A percentile compares a stretch with the other conserved stretches of the same genome.
Conservation (phyloP, 768 basidiomycete species). For the Boletus reticuloceps region DNA sequence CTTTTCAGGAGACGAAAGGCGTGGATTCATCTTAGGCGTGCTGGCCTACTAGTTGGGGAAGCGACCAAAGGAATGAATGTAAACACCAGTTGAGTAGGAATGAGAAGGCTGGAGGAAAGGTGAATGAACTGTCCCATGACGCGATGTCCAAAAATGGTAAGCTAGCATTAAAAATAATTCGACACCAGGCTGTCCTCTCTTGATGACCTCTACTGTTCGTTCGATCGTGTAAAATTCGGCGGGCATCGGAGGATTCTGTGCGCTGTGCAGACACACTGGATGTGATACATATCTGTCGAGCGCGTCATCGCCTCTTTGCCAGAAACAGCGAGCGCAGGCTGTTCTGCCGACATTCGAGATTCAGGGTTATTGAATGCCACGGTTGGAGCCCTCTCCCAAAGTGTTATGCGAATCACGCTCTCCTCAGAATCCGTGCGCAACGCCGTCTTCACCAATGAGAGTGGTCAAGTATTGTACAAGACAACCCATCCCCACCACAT, state of each 20-base stretch:
- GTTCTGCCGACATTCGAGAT: constrained; percentile 13
- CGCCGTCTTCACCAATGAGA: constrained; percentile 20
- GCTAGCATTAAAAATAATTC: no score
- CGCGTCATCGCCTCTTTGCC: constrained; percentile 65
- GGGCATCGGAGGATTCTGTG: constrained; percentile 36
- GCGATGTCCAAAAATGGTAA: no score
- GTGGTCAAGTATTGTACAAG: constrained; percentile 31
- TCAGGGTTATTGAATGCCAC: no score
- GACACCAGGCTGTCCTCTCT: no score
- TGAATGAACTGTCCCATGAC: no score
- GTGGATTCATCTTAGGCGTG: no score
- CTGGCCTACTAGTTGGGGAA: no score
- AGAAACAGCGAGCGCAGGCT: constrained; percentile 47
- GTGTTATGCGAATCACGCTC: constrained; percentile 20
- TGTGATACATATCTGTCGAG: constrained; percentile 40
- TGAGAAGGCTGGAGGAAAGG: no score
- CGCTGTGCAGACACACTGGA: constrained; percentile 26
- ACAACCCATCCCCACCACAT: constrained; percentile 19
- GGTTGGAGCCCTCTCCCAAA: not conserved
- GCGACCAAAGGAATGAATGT: no score
- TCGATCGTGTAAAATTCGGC: constrained; percentile 74
- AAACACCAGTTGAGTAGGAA: no score
- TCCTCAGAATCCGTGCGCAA: constrained; percentile 24
- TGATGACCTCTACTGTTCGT: constrained; percentile 42
- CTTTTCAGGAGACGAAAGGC: constrained; percentile 17